Evolutionary conservation across 2,329 filamentous ascomycete genomes (phyloP), one percentile per base, ranked within the genome.

Genomic region (Exophiala viscosa): DNA sequence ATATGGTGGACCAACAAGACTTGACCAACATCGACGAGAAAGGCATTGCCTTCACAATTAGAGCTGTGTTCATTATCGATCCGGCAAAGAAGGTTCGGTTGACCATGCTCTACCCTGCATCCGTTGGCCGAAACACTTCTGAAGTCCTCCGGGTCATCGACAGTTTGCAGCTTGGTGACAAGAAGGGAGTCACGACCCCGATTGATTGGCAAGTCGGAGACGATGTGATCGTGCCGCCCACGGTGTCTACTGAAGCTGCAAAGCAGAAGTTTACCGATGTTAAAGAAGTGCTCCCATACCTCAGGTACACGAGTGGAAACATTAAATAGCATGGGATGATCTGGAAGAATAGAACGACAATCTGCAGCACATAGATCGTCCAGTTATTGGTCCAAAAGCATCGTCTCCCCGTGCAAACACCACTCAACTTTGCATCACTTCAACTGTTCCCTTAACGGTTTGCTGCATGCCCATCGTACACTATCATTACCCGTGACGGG

Each of bases 21-120:
- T 81, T 84, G 65, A 87, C 84, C 76, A 90, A 90, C 74, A 85
- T 90, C 52, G 87, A 90, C 70, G 72, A 80, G 66, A 89, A 89
- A 81, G 86, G 86, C 64, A 87, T 92, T 64, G 90, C 90, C 51
- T 92, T 95, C 76, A 96, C 91, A 64, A 95, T 96, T 75, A 89
- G 91, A 66, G 90, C 87, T 64, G 91, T 96, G 69, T 96, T 95
- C 80, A 80, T 96, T 75, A 93, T 96, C 71, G 90, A 96, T 77
- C 90, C 90, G 60, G 84, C 83, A 73, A 96, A 95, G 85, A 92
- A 86, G 72, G 93, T 96, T 75, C 86, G 91, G 65, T 84, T 91
- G 69, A 95, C 90, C 70, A 87, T 96, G 77, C 85, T 88, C 68
- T 96, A 96, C 79, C 91, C 91, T 39, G 90, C 91, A 57, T 91